Percentiles rank a stretch among this genome's conserved stretches.
Conservation (phyloP, 176 grass and related monocot species). For the Carex cristatella region DNA sequence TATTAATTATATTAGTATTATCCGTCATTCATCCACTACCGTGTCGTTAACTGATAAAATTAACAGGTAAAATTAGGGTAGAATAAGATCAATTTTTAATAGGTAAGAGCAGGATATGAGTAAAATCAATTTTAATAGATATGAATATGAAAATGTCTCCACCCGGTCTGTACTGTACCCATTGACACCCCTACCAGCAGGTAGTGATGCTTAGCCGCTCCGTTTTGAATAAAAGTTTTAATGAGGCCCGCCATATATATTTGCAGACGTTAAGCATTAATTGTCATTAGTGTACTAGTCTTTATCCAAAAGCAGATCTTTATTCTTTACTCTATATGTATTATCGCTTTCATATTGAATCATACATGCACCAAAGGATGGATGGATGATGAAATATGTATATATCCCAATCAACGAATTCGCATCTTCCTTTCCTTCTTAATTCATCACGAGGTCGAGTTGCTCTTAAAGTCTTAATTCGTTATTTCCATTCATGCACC, state of each 20-base stretch:
- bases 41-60: too few relatives aligned
- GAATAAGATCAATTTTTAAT: too few relatives aligned
- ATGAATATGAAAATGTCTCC: too few relatives aligned
- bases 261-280: constrained; percentile 1
- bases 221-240: background rate
- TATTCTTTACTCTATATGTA: background rate
- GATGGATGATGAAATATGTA: background rate
- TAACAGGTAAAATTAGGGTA: too few relatives aligned
- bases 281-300: background rate
- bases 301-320: constrained; percentile 9
- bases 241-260: background rate
- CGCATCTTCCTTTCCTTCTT: constrained; percentile 4
- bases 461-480: background rate
- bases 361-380: background rate
- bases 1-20: too few relatives aligned
- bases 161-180: too few relatives aligned
- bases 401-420: constrained; percentile 2
- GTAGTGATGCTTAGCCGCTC: background rate
- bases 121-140: too few relatives aligned
- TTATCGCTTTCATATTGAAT: constrained; percentile 9
- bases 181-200: background rate
- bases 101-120: too few relatives aligned
- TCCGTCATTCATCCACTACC: too few relatives aligned
- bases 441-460: background rate
- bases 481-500: background rate